Percentiles rank a stretch among this genome's conserved stretches.
Conservation (phyloP, 148 eudicot genomes). For the Chenopodium formosanum region DNA sequence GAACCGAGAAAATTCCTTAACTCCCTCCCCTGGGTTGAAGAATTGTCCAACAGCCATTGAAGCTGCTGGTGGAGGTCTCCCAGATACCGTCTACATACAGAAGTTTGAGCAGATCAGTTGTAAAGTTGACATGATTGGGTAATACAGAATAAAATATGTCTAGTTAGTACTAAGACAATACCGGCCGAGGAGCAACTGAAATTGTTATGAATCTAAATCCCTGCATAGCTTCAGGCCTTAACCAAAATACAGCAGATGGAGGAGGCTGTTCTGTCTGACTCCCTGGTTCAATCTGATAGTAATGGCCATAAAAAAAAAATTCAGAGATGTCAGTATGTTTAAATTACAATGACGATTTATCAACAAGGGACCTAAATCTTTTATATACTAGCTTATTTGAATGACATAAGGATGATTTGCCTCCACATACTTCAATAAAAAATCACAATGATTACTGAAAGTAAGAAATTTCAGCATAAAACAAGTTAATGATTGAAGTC, state of each 20-base stretch:
- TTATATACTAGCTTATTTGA: neutral
- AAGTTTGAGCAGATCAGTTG: conserved; percentile 14
- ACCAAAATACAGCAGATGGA: conserved; percentile 87
- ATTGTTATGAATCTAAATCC: conserved; percentile 90
- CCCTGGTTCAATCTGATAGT: conserved; percentile 84
- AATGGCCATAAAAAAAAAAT: neutral
- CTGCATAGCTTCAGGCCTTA: conserved; percentile 64
- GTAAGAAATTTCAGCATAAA: neutral
- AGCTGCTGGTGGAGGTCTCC: conserved; percentile 96
- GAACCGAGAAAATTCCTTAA: conserved; percentile 46
- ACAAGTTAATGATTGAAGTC: neutral
- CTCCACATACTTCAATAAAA: conserved; percentile 5
- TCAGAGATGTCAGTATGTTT: neutral
- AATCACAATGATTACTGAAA: neutral
- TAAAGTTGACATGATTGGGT: neutral
- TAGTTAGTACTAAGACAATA: conserved; percentile 32
- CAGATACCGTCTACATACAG: conserved; percentile 73
- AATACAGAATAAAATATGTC: neutral
- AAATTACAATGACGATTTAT: neutral
- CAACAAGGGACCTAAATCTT: neutral
- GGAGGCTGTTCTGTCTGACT: conserved; percentile 99
- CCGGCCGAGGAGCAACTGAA: conserved; percentile 98
- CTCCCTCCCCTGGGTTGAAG: conserved; percentile 62
- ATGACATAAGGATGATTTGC: neutral
- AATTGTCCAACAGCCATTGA: conserved; percentile 99